phyloP scores from a whole-genome alignment of 768 basidiomycete genomes.

The Tephrocybe sp. region DNA sequence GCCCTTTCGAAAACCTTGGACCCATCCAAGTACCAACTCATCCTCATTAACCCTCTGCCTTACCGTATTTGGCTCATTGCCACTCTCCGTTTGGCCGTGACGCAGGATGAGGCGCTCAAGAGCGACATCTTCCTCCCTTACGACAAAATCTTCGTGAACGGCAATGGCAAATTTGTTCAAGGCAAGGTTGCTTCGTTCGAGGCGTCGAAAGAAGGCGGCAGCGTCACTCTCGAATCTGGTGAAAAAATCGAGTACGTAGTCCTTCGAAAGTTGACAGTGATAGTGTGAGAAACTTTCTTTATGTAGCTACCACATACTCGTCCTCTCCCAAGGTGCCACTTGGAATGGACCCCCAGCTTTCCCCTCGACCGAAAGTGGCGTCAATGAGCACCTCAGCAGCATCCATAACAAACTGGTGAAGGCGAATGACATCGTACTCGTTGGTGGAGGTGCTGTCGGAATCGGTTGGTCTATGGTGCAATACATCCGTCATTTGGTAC shows the following conservation, averaged over 20 bases:
- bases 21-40: slow-evolving; percentile 45
- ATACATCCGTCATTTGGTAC: too few relatives aligned
- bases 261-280: not conserved
- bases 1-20: slow-evolving; percentile 52
- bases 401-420: slow-evolving; percentile 34
- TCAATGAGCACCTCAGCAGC: slow-evolving; percentile 25
- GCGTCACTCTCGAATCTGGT: slow-evolving; percentile 51
- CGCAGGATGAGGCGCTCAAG: slow-evolving; percentile 41
- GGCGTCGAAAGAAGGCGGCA: slow-evolving; percentile 31
- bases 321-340: slow-evolving; percentile 57
- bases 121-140: slow-evolving; percentile 50
- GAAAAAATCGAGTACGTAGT: slow-evolving; percentile 37
- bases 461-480: slow-evolving; percentile 34
- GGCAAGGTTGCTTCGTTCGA: slow-evolving; percentile 36
- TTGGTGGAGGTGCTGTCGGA: slow-evolving; percentile 60
- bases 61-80: slow-evolving; percentile 53
- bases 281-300: too few relatives aligned
- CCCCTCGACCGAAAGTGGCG: slow-evolving; percentile 34
- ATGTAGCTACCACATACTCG: slow-evolving; percentile 55
- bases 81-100: slow-evolving; percentile 51
- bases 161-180: slow-evolving; percentile 48
- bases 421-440: slow-evolving; percentile 48
- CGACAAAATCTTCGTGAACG: slow-evolving; percentile 50
- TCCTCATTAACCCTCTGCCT: slow-evolving; percentile 54
- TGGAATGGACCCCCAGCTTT: slow-evolving; percentile 54